phyloP scores from a whole-genome alignment of 768 basidiomycete species.

The Kwoniella newhampshirensis region DNA sequence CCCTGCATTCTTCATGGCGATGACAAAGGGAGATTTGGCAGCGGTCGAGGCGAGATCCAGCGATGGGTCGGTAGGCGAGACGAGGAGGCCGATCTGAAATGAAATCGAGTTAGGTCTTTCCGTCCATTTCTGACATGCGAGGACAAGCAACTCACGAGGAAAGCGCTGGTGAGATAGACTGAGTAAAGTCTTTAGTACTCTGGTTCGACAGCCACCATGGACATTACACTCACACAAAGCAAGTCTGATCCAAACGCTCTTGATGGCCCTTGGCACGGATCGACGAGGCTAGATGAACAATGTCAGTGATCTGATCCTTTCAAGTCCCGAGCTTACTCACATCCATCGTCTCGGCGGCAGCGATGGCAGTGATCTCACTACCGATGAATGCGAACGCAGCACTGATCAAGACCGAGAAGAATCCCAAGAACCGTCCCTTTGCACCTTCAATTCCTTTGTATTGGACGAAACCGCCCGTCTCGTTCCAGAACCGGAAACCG shows the following conservation, averaged over 20 bases:
- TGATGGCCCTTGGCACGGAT: constrained; percentile 14
- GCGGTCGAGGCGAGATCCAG: constrained; percentile 36
- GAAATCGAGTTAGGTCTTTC: background rate
- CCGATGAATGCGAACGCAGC: constrained; percentile 28
- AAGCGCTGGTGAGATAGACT: constrained; percentile 33
- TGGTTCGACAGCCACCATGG: background rate
- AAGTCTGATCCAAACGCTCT: constrained; percentile 18
- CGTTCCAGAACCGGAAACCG: constrained; percentile 31
- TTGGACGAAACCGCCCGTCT: constrained; percentile 81
- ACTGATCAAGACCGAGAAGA: constrained; percentile 23
- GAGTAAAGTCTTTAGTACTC: background rate
- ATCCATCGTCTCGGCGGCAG: constrained; percentile 26
- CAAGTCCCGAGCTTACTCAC: too few relatives aligned
- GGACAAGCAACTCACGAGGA: constrained; percentile 22
- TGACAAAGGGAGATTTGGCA: constrained; percentile 38
- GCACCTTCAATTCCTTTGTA: constrained; percentile 60
- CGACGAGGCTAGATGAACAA: constrained; percentile 16
- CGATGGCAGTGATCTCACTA: constrained; percentile 23
- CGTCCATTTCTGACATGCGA: background rate
- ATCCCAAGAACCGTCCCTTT: constrained; percentile 53
- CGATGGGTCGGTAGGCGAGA: constrained; percentile 33
- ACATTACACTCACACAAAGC: constrained; percentile 11
- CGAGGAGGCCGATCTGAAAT: constrained; percentile 44
- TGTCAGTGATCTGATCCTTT: too few relatives aligned
- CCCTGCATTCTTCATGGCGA: constrained; percentile 33